Percentiles rank a stretch among this genome's conserved stretches.
These are phyloP conservation scores for Powellomyces hirtus DNA, from an alignment of 192 early-diverging fungal species.

Conservation along the genomic window DNA sequence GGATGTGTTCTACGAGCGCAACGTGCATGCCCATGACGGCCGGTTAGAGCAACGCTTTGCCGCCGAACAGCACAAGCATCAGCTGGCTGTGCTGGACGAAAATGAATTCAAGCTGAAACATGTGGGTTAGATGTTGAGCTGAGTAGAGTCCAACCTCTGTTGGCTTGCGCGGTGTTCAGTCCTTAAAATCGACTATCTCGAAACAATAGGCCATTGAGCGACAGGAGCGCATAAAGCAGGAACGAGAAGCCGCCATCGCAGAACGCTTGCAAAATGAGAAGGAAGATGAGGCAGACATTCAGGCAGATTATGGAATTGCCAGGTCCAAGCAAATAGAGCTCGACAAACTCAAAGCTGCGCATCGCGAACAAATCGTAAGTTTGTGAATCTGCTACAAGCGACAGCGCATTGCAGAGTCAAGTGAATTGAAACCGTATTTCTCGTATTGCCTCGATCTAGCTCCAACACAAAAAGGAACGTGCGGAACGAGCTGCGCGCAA, in stretches of 20 bases:
- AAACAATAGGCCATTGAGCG: background rate
- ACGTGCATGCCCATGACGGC: conserved; percentile 13
- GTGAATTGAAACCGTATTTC: too few relatives aligned
- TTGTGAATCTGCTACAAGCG: background rate
- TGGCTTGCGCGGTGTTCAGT: background rate
- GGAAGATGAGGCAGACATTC: background rate
- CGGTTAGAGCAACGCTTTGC: conserved; percentile 11
- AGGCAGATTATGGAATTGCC: background rate
- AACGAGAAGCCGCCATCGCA: conserved; percentile 1
- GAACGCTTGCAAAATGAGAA: background rate
- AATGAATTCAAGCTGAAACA: background rate
- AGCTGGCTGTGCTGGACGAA: background rate
- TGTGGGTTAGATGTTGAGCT: background rate
- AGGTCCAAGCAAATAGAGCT: background rate
- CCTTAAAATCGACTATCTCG: background rate
- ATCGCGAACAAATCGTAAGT: conserved; percentile 27
- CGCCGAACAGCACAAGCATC: background rate
- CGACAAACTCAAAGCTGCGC: conserved; percentile 13
- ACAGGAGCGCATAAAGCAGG: background rate
- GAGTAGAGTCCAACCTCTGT: background rate
- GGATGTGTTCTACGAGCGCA: conserved; percentile 1
- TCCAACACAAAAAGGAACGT: background rate
- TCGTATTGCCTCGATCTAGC: background rate
- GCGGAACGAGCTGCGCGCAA: conserved; percentile 2
- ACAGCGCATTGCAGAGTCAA: too few relatives aligned